Evolutionary conservation across 805 yeast species (phyloP).

Genomic region (Candida caryicola): DNA sequence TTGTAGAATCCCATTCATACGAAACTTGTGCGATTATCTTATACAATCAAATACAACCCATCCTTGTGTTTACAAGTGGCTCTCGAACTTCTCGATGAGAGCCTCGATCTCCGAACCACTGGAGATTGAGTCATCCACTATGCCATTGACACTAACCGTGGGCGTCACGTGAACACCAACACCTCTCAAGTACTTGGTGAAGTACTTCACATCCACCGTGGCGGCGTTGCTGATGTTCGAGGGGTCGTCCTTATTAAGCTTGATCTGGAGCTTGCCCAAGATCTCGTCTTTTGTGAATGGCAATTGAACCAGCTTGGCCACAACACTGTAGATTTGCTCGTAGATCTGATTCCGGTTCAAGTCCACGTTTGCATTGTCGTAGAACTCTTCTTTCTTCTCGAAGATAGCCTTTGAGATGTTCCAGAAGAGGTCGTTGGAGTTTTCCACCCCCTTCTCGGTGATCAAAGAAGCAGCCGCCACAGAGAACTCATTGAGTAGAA

Average conservation of each 20-base stretch:
- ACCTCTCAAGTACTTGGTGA: conserved; percentile 69
- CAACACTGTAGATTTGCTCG: conserved; percentile 36
- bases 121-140: conserved; percentile 53
- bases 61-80: conserved; percentile 14
- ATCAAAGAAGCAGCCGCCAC: conserved; percentile 69
- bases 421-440: conserved; percentile 34
- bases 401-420: conserved; percentile 55
- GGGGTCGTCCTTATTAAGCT: conserved; percentile 26
- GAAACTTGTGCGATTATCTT: too few relatives aligned
- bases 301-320: conserved; percentile 35
- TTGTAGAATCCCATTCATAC: too few relatives aligned
- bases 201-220: conserved; percentile 65
- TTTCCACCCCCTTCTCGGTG: conserved; percentile 23
- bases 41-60: neutral
- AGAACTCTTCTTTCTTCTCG: conserved; percentile 51
- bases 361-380: conserved; percentile 57
- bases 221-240: conserved; percentile 58
- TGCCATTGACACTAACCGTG: conserved; percentile 69
- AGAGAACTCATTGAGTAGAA: conserved; percentile 65
- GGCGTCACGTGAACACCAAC: conserved; percentile 86
- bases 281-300: conserved; percentile 30
- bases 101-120: conserved; percentile 56
- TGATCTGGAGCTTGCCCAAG: conserved; percentile 37
- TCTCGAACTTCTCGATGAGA: conserved; percentile 38
- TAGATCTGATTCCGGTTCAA: conserved; percentile 57